Base-by-base conservation (phyloP, 2,329 filamentous ascomycete species). In the Immersiporthe knoxdaviesiana region DNA sequence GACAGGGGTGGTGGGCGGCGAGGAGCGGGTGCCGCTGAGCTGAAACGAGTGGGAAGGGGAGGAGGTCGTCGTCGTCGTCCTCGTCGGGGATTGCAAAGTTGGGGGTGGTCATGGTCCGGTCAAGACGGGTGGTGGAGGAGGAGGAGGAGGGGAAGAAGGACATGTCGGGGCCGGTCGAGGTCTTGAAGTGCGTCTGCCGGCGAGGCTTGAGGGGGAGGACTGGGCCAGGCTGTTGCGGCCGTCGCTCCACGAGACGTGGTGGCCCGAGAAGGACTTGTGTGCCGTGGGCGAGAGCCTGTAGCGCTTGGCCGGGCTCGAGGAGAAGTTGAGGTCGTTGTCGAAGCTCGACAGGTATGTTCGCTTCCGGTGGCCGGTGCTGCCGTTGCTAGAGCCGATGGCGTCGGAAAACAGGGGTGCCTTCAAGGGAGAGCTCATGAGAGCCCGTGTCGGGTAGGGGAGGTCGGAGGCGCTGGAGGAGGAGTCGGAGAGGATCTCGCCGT, bases 371-470 rank as follows among this genome's bases (percentile, higher is more conserved):
- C 87, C 88, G 69, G 83, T 89, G 78, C 88, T 90, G 75, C 88
- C 88, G 74, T 86, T 89, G 80, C 89, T 91, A 63, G 91, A 90
- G 68, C 88, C 88, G 74, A 96, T 81, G 72, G 93, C 91, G 77
- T 97, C 94, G 41, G 93, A 97, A 79, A 96, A 97, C 74, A 96
- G 85, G 66, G 93, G 88, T 21, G 89, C 90, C 76, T 93, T 94
- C 76, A 97, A 86, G 65, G 93, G 93, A 63, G 94, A 97, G 75
- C 93, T 97, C 83, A 92, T 93, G 75, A 97, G 87, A 47, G 87
- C 82, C 74, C 85, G 85, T 63, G 86, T 84, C 39, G 90, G 88
- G 77, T 92, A 92, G 69, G 89, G 89, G 71, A 92, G 85, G 74
- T 94, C 93, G 68, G 93, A 96, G 72, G 91, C 87, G 77, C 90